Conservation (phyloP, 305 asterid genomes). For the Salvia sclarea region DNA sequence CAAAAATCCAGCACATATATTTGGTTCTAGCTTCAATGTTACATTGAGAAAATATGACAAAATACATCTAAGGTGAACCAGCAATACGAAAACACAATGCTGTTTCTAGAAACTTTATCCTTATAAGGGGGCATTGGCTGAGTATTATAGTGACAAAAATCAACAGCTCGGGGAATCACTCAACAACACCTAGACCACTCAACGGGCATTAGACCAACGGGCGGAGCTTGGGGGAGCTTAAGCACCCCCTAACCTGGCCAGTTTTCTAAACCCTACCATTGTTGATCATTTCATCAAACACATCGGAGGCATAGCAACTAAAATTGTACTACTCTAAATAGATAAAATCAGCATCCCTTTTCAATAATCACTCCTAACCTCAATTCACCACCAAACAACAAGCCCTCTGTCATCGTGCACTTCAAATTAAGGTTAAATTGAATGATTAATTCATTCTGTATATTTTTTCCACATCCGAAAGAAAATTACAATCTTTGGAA, state of each 20-base stretch:
- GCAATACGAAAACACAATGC: neutral
- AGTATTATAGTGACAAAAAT: neutral
- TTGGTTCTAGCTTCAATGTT: neutral
- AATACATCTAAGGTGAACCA: neutral
- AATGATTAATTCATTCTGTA: neutral
- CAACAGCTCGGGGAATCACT: neutral
- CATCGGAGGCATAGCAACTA: neutral
- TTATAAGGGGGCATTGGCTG: neutral
- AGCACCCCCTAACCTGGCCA: too few relatives aligned
- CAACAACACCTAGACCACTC: neutral
- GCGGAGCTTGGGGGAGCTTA: neutral
- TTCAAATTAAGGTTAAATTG: neutral
- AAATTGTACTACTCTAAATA: neutral
- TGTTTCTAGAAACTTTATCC: neutral
- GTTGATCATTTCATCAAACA: neutral
- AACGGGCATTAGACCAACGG: neutral
- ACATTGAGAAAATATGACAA: neutral
- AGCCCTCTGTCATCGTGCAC: neutral
- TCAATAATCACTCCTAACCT: neutral
- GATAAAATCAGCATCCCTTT: constrained; percentile 14
- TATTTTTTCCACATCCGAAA: neutral
- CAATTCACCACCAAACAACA: neutral
- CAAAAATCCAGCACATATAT: neutral
- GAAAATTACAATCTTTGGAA: neutral
- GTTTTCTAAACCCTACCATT: neutral